Conservation (phyloP, 345 rosid genomes). For the Zanthoxylum bungeanum region DNA sequence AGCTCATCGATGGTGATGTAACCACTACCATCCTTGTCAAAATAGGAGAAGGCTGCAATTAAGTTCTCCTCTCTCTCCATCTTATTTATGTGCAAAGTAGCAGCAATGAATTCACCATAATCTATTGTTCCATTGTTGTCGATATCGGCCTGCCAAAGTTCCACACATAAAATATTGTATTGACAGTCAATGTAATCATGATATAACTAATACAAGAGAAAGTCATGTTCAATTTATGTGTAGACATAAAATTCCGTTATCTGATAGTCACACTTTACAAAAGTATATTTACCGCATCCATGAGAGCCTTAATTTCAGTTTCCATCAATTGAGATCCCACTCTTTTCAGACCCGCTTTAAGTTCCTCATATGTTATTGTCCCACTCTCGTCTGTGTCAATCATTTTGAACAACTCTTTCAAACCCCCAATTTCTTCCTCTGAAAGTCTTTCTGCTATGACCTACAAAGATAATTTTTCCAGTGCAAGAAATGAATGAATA, state of each 20-base stretch:
- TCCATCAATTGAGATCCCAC: conserved; percentile 91
- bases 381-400: conserved; percentile 94
- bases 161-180: background rate
- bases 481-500: conserved; percentile 8
- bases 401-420: conserved; percentile 92
- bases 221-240: background rate
- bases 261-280: background rate
- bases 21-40: conserved; percentile 92
- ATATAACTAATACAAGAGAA: background rate
- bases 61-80: conserved; percentile 91
- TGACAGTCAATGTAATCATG: conserved; percentile 8
- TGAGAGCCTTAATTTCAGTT: conserved; percentile 83
- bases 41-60: conserved; percentile 78
- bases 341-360: conserved; percentile 72
- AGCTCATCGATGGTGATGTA: conserved; percentile 90
- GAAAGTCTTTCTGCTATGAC: conserved; percentile 98
- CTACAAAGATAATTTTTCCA: conserved; percentile 32
- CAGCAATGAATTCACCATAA: conserved; percentile 92
- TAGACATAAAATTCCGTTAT: background rate
- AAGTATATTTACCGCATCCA: conserved; percentile 71
- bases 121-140: conserved; percentile 90
- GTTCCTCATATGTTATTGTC: conserved; percentile 86
- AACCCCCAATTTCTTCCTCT: conserved; percentile 96
- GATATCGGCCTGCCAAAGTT: conserved; percentile 74
- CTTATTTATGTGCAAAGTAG: conserved; percentile 86